Percentiles rank a stretch among this genome's conserved stretches.
Conservation (phyloP, 2,329 filamentous ascomycete genomes). For the Catunica adiposa region DNA sequence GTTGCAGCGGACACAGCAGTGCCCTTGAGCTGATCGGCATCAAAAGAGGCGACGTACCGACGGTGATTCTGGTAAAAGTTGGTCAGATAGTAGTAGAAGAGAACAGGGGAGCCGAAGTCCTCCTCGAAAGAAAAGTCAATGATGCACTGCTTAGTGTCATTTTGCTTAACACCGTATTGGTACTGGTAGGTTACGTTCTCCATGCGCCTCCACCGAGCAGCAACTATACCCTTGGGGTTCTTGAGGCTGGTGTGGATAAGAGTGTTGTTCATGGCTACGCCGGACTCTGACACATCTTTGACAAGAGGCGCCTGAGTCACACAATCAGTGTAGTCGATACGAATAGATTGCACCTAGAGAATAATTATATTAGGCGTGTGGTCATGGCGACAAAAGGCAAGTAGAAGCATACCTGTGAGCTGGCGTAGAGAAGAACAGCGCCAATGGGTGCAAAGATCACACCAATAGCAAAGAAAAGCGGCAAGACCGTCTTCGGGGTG, state of each 20-base stretch:
- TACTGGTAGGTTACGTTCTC: conserved; percentile 26
- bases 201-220: conserved; percentile 27
- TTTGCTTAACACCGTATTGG: conserved; percentile 21
- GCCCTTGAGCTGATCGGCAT: conserved; percentile 65
- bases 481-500: conserved; percentile 83
- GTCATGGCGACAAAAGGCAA: neutral
- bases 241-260: conserved; percentile 59
- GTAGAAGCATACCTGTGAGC: conserved; percentile 44
- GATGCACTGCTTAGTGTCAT: conserved; percentile 42
- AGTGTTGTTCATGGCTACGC: conserved; percentile 33
- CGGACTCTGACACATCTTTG: conserved; percentile 22
- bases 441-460: conserved; percentile 90
- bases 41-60: conserved; percentile 82
- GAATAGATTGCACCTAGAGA: conserved; percentile 68
- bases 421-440: conserved; percentile 72
- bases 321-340: conserved; percentile 82
- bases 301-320: conserved; percentile 33
- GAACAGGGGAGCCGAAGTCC: conserved; percentile 61
- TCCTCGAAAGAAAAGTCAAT: conserved; percentile 68
- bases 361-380: neutral
- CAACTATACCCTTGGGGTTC: conserved; percentile 24
- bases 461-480: conserved; percentile 79
- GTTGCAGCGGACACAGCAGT: conserved; percentile 39
- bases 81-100: conserved; percentile 87
- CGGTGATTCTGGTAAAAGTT: conserved; percentile 99